Percentiles rank a stretch among this genome's conserved stretches.
Conservation (phyloP, 2,329 filamentous ascomycete genomes). For the Neocucurbitaria cava region DNA sequence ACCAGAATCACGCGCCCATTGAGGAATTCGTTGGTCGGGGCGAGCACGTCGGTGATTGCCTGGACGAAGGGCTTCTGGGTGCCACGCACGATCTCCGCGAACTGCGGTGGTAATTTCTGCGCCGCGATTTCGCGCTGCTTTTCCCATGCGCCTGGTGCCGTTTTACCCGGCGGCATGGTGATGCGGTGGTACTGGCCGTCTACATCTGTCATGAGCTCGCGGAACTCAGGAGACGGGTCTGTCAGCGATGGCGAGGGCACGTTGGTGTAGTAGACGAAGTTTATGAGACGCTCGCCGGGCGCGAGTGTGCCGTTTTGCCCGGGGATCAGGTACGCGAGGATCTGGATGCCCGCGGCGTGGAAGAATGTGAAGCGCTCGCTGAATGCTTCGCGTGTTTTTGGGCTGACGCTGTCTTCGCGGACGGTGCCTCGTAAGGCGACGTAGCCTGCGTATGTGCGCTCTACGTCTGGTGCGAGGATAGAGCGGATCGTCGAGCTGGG, state of each 20-base stretch:
- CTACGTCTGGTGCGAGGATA: not conserved
- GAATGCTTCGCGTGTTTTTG: not conserved
- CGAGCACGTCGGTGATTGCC: not conserved
- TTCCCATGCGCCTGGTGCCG: not conserved
- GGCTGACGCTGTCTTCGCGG: not conserved
- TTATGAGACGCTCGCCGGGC: not conserved
- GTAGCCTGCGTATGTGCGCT: not conserved
- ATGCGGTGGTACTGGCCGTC: not conserved
- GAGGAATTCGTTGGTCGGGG: not conserved
- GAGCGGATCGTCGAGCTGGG: not conserved
- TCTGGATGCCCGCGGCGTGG: slow-evolving; percentile 39
- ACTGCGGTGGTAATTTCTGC: not conserved
- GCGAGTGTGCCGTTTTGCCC: not conserved
- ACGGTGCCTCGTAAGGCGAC: not conserved
- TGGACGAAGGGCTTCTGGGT: not conserved
- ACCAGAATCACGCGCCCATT: not conserved
- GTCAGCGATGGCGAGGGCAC: not conserved
- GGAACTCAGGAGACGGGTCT: too few species aligned
- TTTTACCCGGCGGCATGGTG: not conserved
- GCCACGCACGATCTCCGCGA: not conserved
- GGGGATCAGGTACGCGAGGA: not conserved
- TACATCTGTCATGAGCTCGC: not conserved
- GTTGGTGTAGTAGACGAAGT: not conserved
- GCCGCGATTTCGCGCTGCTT: not conserved
- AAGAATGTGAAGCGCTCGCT: slow-evolving; percentile 51